These are phyloP conservation scores for Cladosporium sp. DNA, from an alignment of 2,329 filamentous ascomycete genomes.

Conservation along the genomic window DNA sequence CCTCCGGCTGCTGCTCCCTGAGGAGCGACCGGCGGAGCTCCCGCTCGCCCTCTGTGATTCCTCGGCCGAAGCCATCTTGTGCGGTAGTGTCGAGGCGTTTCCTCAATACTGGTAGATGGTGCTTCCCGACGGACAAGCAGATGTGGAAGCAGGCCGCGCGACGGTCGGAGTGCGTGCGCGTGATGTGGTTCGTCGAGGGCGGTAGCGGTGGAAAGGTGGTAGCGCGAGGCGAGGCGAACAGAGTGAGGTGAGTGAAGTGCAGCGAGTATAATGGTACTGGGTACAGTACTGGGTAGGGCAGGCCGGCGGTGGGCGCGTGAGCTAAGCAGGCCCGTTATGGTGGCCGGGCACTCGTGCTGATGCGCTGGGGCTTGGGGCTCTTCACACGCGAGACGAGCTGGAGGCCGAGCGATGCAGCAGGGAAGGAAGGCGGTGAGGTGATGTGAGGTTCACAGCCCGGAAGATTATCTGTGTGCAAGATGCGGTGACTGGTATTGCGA, in stretches of 20 bases:
- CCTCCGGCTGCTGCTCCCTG: slow-evolving; percentile 30
- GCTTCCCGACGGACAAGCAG: neutral
- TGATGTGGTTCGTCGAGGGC: neutral
- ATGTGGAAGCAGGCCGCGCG: neutral
- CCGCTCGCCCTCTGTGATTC: slow-evolving; percentile 32
- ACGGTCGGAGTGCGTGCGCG: neutral
- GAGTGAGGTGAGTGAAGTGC: neutral
- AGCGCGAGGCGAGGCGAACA: neutral
- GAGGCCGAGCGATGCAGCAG: neutral
- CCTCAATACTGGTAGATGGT: neutral
- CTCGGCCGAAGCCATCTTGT: slow-evolving; percentile 23
- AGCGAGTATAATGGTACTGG: neutral
- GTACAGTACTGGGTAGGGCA: neutral
- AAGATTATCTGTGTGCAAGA: neutral
- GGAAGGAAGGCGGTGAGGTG: neutral
- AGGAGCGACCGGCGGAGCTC: slow-evolving; percentile 31
- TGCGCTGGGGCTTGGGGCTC: slow-evolving; percentile 2
- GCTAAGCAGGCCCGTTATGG: slow-evolving; percentile 6
- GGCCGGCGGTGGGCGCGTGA: slow-evolving; percentile 5
- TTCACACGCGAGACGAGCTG: slow-evolving; percentile 8
- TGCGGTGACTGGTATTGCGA: neutral
- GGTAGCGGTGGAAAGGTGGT: neutral
- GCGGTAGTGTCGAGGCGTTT: neutral
- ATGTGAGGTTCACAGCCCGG: neutral
- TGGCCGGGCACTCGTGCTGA: slow-evolving; percentile 8